Conservation (phyloP, 768 basidiomycete species). For the Ephemerocybe angulata region DNA sequence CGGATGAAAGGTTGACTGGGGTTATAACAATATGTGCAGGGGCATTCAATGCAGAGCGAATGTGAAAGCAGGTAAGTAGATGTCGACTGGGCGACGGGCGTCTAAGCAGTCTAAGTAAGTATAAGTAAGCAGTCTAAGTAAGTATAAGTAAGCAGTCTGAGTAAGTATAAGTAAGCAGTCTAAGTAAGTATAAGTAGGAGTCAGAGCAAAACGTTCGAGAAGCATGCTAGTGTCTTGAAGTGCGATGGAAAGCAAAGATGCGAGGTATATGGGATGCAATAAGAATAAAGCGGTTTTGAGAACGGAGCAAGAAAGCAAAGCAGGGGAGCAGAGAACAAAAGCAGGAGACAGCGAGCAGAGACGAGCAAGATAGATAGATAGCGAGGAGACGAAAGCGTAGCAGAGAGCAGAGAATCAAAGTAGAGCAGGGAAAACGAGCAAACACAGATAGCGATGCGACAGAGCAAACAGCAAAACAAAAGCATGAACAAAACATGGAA, state of each 20-base stretch:
- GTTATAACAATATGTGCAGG: no score
- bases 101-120: no score
- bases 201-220: background rate
- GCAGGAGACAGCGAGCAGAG: slow-evolving; percentile 5
- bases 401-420: background rate
- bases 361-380: background rate
- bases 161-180: no score
- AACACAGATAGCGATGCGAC: background rate
- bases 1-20: no score
- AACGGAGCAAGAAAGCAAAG: slow-evolving; percentile 14
- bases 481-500: slow-evolving; percentile 11
- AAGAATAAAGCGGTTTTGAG: background rate
- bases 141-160: no score
- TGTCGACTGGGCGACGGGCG: no score
- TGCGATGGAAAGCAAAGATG: background rate
- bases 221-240: slow-evolving; percentile 9
- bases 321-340: slow-evolving; percentile 8
- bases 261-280: background rate
- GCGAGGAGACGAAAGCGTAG: background rate
- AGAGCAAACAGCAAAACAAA: background rate
- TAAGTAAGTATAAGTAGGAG: no score
- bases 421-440: no score
- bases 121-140: no score
- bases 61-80: no score
- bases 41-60: no score